These are phyloP conservation scores for Colletotrichum musicola DNA, from an alignment of 2,329 filamentous ascomycete species.

Conservation along the genomic window DNA sequence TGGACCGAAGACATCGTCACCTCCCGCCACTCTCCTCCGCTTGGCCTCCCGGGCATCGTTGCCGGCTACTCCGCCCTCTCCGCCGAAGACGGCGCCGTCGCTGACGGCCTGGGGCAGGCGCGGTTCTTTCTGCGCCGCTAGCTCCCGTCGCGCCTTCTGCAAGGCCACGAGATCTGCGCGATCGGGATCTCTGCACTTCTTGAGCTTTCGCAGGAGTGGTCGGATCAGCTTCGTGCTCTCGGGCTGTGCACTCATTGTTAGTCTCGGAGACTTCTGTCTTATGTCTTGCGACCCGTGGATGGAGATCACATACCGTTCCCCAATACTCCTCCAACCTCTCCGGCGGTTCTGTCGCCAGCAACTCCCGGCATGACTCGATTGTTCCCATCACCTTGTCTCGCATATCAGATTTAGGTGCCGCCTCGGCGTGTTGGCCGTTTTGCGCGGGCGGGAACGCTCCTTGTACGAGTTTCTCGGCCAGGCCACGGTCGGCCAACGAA, in stretches of 20 bases:
- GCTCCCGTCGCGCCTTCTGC: slow-evolving; percentile 73
- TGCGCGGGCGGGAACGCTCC: slow-evolving; percentile 46
- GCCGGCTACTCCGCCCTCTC: slow-evolving; percentile 38
- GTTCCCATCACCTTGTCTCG: slow-evolving; percentile 63
- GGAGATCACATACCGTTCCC: slow-evolving; percentile 56
- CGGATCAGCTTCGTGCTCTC: slow-evolving; percentile 65
- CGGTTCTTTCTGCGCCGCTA: slow-evolving; percentile 56
- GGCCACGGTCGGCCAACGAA: slow-evolving; percentile 77
- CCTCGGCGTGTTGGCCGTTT: slow-evolving; percentile 34
- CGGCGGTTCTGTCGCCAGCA: slow-evolving; percentile 69
- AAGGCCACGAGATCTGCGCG: slow-evolving; percentile 78
- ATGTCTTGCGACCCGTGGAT: neutral
- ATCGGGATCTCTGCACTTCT: slow-evolving; percentile 79
- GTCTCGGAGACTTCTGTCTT: neutral
- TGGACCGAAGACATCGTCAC: slow-evolving; percentile 62
- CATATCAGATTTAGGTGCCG: slow-evolving; percentile 44
- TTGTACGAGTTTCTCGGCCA: slow-evolving; percentile 65
- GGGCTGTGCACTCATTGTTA: slow-evolving; percentile 54
- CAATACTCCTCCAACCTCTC: slow-evolving; percentile 68
- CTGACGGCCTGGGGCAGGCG: slow-evolving; percentile 50
- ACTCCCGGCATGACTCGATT: slow-evolving; percentile 64
- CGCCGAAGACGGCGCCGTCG: slow-evolving; percentile 63
- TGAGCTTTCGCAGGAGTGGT: slow-evolving; percentile 76
- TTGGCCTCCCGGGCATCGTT: slow-evolving; percentile 55
- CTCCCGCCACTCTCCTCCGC: slow-evolving; percentile 57